Evolutionary conservation across 202 grass and related monocot genomes (phyloP).

Genomic region (Zizania palustris): DNA sequence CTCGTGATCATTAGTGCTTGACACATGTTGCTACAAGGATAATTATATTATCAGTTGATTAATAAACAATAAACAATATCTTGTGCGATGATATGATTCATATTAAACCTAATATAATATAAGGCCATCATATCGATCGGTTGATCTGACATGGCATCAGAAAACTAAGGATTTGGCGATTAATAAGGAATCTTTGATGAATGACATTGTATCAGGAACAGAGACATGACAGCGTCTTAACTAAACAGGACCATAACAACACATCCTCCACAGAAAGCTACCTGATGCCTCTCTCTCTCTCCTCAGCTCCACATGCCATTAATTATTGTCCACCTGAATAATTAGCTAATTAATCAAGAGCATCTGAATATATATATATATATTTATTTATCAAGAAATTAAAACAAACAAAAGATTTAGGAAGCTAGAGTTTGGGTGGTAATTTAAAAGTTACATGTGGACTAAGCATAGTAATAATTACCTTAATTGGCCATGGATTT

Average conservation of each 20-base stretch:
- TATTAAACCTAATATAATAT: not conserved
- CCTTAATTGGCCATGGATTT: too few relatives aligned
- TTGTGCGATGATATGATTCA: slow-evolving; percentile 8
- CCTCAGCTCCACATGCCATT: not conserved
- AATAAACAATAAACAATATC: not conserved
- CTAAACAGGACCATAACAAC: slow-evolving; percentile 41
- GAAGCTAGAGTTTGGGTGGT: not conserved
- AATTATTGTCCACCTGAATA: not conserved
- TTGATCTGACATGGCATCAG: slow-evolving; percentile 23
- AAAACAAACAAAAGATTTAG: not conserved
- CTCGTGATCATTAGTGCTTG: slow-evolving; percentile 13
- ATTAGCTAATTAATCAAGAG: not conserved
- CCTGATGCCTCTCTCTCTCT: slow-evolving; percentile 8
- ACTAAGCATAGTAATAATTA: slow-evolving; percentile 27
- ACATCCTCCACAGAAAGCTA: slow-evolving; percentile 42
- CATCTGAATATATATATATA: not conserved
- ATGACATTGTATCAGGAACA: slow-evolving; percentile 38
- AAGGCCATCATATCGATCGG: not conserved
- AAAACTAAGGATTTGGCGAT: slow-evolving; percentile 48
- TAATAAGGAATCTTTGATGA: slow-evolving; percentile 42
- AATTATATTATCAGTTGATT: too few relatives aligned
- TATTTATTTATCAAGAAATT: not conserved
- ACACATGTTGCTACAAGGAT: slow-evolving; percentile 4
- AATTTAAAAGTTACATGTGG: slow-evolving; percentile 41
- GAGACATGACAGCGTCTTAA: slow-evolving; percentile 35